Evolutionary conservation across 805 yeast genomes (phyloP).

Genomic region (Barnettozyma populi): DNA sequence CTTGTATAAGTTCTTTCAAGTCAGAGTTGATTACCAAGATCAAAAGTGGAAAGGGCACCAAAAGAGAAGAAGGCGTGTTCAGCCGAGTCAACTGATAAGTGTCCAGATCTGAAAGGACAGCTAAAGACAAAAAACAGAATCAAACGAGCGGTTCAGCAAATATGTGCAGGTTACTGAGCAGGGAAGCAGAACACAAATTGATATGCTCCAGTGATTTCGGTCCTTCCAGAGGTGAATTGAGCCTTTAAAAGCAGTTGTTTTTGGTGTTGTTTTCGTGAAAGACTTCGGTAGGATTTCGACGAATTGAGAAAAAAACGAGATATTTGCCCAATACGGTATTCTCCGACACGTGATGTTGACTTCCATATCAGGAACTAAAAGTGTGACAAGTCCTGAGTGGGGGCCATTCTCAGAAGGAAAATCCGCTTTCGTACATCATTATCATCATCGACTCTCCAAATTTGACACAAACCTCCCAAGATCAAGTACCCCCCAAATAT

Average conservation of each 20-base stretch:
- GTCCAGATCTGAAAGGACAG: background rate
- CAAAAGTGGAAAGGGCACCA: background rate
- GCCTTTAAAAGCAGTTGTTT: background rate
- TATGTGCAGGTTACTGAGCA: background rate
- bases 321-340: background rate
- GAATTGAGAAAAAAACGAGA: background rate
- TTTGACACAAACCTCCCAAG: background rate
- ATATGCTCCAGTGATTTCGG: background rate
- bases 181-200: background rate
- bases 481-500: background rate
- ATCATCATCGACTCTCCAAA: background rate
- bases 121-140: background rate
- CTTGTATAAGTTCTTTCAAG: background rate
- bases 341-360: slow-evolving; percentile 6
- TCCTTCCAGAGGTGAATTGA: background rate
- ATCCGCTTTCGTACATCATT: background rate
- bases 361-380: slow-evolving; percentile 7
- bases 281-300: background rate
- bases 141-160: background rate
- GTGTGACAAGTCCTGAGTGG: background rate
- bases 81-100: background rate
- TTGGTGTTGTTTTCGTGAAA: background rate
- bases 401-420: background rate
- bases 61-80: background rate
- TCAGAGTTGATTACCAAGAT: background rate